Evolutionary conservation across 1,139 yeast genomes (phyloP).

Genomic region (Martiniozyma asiatica): DNA sequence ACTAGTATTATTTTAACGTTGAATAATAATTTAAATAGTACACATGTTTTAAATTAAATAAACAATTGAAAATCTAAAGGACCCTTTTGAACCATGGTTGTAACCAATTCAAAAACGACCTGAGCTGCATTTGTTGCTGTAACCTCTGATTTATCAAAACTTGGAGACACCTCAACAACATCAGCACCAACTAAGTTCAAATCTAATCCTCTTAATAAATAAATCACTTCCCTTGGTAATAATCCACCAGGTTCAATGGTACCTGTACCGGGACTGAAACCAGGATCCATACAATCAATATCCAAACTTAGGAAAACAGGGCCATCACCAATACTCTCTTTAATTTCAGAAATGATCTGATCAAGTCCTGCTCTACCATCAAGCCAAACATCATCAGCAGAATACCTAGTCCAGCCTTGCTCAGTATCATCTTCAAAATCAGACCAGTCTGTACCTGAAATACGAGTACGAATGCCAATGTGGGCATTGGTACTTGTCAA

Average conservation of each 20-base stretch:
- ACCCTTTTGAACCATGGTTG: constrained; percentile 63
- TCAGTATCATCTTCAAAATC: constrained; percentile 55
- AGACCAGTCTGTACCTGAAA: constrained; percentile 40
- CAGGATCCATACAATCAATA: constrained; percentile 74
- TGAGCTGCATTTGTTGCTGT: constrained; percentile 74
- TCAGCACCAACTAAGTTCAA: constrained; percentile 68
- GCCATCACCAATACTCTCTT: constrained; percentile 34
- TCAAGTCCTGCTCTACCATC: constrained; percentile 49
- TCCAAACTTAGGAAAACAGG: constrained; percentile 69
- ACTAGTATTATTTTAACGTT: too few species aligned
- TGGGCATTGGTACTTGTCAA: constrained; percentile 48
- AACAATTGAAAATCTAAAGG: too few species aligned
- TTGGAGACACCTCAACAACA: constrained; percentile 67
- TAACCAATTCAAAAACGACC: constrained; percentile 54
- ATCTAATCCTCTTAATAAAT: constrained; percentile 47
- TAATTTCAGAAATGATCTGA: constrained; percentile 38
- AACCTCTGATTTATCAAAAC: constrained; percentile 59
- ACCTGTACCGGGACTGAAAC: constrained; percentile 73
- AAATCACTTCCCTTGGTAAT: constrained; percentile 62
- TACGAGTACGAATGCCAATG: constrained; percentile 61
- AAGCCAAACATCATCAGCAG: constrained; percentile 60
- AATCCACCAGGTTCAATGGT: constrained; percentile 79
- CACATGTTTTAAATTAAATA: too few species aligned
- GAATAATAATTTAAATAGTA: too few species aligned
- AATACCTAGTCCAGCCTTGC: constrained; percentile 52